Evolutionary conservation across 352 stramenopile species (phyloP).

Genomic region (Globisporangium perplexum): DNA sequence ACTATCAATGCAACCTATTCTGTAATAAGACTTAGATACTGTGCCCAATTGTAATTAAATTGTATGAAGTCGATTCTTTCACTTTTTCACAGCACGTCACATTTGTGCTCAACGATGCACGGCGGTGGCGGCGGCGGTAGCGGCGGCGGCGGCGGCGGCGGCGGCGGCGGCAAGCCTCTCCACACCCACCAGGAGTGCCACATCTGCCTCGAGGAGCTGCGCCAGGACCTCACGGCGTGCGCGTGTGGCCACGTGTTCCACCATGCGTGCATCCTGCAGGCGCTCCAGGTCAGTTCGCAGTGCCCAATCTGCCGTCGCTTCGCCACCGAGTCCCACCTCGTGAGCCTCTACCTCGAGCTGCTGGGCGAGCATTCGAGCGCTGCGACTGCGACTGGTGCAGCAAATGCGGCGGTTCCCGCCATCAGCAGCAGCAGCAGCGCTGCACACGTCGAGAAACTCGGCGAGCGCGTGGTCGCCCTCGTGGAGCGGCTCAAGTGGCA

Average conservation of each 20-base stretch:
- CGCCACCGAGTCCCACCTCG: slow-evolving; percentile 33
- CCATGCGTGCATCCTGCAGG: slow-evolving; percentile 62
- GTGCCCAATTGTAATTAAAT: too few species aligned
- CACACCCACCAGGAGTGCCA: slow-evolving; percentile 65
- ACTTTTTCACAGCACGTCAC: too few species aligned
- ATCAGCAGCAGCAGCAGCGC: neutral
- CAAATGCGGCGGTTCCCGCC: neutral
- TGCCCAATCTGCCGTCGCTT: slow-evolving; percentile 67
- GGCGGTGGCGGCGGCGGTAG: too few species aligned
- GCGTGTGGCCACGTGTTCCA: slow-evolving; percentile 78
- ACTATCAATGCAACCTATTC: too few species aligned
- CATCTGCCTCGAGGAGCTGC: slow-evolving; percentile 79
- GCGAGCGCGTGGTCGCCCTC: slow-evolving; percentile 44
- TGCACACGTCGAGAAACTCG: slow-evolving; percentile 35
- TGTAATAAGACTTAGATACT: too few species aligned
- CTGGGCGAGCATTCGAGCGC: slow-evolving; percentile 15
- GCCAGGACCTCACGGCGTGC: slow-evolving; percentile 42
- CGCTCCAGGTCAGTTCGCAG: slow-evolving; percentile 60
- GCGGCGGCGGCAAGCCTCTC: slow-evolving; percentile 11
- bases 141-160: too few species aligned
- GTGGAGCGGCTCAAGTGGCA: slow-evolving; percentile 74
- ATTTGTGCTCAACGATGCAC: too few species aligned
- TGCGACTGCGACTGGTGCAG: neutral
- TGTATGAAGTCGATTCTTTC: too few species aligned
- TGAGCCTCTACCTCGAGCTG: slow-evolving; percentile 67